Evolutionary conservation across 1,284 basidiomycete species (phyloP), one percentile per base, ranked within the genome.

Genomic region (Fomitopsis schrenkii): DNA sequence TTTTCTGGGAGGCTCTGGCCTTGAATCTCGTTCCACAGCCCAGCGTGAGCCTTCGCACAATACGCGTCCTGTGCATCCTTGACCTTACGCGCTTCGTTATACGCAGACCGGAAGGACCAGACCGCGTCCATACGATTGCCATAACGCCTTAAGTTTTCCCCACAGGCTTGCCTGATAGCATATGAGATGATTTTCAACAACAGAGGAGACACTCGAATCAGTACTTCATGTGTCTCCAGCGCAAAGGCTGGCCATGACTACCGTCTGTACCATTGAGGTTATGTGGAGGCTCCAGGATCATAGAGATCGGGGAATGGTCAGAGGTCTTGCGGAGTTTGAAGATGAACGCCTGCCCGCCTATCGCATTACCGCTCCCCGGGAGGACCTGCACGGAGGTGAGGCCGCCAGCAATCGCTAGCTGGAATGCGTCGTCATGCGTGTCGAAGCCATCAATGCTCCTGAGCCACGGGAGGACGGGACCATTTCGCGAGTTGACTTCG

Each of bases 11-110:
- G 94, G 1, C 81, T 83, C 30, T 87, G 77, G 6, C 74, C 71
- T 1, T 80, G 70, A 15, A 79, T 70, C 15, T 75, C 73, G 57
- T 79, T 77, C 87, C 90, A 94, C 61, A 86, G 68, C 3, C 85
- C 84, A 5, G 77, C 71, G 45, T 83, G 69, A 1, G 81, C 88
- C 62, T 82, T 83, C 33, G 67, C 68, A 66, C 92, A 94, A 70
- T 84, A 93, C 9, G 75, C 77, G 69, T 95, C 92, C 70, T 97
- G 94, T 60, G 79, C 76, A 35, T 84, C 78, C 72, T 90, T 91
- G 64, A 96, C 80, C 70, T 86, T 78, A 19, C 85, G 83, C 3
- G 94, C 94, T 42, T 85, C 85, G 56, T 88, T 81, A 70, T 95
- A 95, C 67, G 73, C 63, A 36, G 64, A 65, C 50, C 87, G 82